These are phyloP conservation scores for Cystoisospora suis DNA, from an alignment of 169 alveolate species.

Conservation along the genomic window DNA sequence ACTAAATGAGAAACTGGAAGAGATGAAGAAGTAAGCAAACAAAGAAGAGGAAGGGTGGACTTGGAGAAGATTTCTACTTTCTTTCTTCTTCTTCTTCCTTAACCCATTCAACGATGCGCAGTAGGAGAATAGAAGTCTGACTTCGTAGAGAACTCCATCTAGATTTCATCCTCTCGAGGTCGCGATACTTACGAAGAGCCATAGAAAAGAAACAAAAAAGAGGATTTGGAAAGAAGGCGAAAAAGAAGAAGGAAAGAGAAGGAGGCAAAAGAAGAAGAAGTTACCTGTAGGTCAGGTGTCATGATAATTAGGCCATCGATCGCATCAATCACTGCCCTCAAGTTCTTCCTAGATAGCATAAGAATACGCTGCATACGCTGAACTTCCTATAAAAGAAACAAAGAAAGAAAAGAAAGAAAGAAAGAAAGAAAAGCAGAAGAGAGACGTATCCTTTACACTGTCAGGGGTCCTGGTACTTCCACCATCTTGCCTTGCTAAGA, in stretches of 20 bases:
- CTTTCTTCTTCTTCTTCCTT: not conserved
- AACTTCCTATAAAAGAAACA: slow-evolving; percentile 84
- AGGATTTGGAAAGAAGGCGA: not conserved
- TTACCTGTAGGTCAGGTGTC: slow-evolving; percentile 90
- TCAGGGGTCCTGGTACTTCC: too few species aligned
- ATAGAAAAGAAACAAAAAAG: too few species aligned
- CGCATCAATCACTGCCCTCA: slow-evolving; percentile 90
- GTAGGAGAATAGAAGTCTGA: too few species aligned
- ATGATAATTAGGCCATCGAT: slow-evolving; percentile 94
- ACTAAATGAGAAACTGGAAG: too few species aligned
- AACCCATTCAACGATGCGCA: not conserved
- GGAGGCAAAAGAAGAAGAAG: not conserved
- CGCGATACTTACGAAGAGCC: too few species aligned
- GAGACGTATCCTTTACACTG: too few species aligned
- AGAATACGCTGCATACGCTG: slow-evolving; percentile 93
- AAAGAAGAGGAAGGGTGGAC: too few species aligned
- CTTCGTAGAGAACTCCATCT: too few species aligned
- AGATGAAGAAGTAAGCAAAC: too few species aligned
- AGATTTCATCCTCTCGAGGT: too few species aligned
- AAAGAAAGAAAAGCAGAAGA: not conserved
- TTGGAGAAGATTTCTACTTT: too few species aligned
- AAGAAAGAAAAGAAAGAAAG: not conserved
- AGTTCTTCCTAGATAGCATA: slow-evolving; percentile 88
- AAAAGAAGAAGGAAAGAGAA: not conserved
- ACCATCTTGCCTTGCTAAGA: too few species aligned